These are phyloP conservation scores for Prunus dulcis DNA, from an alignment of 306 rosid genomes.

Conservation along the genomic window DNA sequence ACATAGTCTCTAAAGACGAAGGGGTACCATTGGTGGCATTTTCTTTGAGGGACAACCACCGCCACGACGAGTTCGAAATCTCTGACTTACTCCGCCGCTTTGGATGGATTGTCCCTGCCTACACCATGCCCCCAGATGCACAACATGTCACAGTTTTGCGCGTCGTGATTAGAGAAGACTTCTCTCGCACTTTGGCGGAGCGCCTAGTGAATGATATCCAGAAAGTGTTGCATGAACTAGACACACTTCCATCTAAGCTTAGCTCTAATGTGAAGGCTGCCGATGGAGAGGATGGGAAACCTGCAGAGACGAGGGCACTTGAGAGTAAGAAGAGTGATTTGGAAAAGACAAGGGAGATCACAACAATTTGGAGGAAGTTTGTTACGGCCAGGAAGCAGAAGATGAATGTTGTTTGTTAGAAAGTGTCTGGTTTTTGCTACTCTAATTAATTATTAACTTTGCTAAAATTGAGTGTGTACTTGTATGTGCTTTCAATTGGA, in stretches of 20 bases:
- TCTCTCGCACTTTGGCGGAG: slow-evolving; percentile 82
- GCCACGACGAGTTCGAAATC: slow-evolving; percentile 69
- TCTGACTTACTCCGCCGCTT: slow-evolving; percentile 66
- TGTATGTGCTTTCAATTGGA: not conserved
- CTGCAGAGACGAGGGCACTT: slow-evolving; percentile 3
- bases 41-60: slow-evolving; percentile 55
- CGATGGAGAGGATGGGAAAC: not conserved
- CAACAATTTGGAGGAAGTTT: slow-evolving; percentile 76
- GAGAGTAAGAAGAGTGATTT: slow-evolving; percentile 47
- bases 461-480: not conserved
- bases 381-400: slow-evolving; percentile 65
- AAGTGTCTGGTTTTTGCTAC: not conserved
- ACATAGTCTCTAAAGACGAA: slow-evolving; percentile 68
- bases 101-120: slow-evolving; percentile 97
- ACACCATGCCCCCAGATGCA: slow-evolving; percentile 91
- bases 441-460: not conserved
- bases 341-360: slow-evolving; percentile 70
- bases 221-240: slow-evolving; percentile 80
- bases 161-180: slow-evolving; percentile 87
- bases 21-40: slow-evolving; percentile 95
- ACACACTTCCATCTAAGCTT: slow-evolving; percentile 48
- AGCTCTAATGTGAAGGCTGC: slow-evolving; percentile 11
- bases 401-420: slow-evolving; percentile 66
- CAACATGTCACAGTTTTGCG: slow-evolving; percentile 77
- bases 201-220: slow-evolving; percentile 64